phyloP scores from a whole-genome alignment of 2,329 filamentous ascomycete genomes.

The Neophaeococcomyces mojaviensis region DNA sequence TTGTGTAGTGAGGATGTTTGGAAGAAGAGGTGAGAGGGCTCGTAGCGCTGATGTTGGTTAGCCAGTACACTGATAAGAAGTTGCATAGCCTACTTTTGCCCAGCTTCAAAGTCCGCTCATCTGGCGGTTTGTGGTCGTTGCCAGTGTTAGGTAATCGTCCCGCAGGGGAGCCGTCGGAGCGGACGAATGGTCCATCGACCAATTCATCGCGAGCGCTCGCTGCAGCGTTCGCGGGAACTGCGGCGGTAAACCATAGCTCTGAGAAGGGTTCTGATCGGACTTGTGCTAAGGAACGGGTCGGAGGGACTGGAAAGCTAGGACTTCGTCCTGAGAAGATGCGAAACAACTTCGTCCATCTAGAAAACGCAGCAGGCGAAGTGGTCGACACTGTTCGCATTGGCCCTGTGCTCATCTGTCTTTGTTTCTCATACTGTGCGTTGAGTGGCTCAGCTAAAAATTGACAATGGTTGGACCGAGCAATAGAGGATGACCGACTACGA shows the following conservation, averaged over 20 bases:
- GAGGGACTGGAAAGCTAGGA: slow-evolving; percentile 6
- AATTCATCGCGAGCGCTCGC: background rate
- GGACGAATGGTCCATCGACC: slow-evolving; percentile 11
- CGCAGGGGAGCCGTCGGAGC: slow-evolving; percentile 10
- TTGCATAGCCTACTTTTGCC: slow-evolving; percentile 46
- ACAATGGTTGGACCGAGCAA: no score
- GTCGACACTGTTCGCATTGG: slow-evolving; percentile 9
- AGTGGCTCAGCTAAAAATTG: no score
- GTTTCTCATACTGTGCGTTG: slow-evolving; percentile 2
- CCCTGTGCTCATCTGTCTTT: slow-evolving; percentile 4
- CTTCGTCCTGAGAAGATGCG: slow-evolving; percentile 3
- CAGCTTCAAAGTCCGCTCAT: slow-evolving; percentile 54
- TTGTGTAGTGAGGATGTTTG: slow-evolving; percentile 53
- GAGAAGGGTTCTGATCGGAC: slow-evolving; percentile 30
- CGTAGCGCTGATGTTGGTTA: slow-evolving; percentile 44
- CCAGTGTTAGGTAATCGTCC: slow-evolving; percentile 17
- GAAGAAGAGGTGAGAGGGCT: slow-evolving; percentile 54
- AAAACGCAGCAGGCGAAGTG: slow-evolving; percentile 6
- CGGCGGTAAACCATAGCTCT: slow-evolving; percentile 29
- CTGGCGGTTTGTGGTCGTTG: slow-evolving; percentile 42
- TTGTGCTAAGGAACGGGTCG: slow-evolving; percentile 29
- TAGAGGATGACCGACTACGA: no score
- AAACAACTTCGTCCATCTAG: slow-evolving; percentile 6
- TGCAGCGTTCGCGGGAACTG: slow-evolving; percentile 3
- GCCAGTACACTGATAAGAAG: background rate